phyloP scores from a whole-genome alignment of 345 rosid species.

The Salix koriyanagi region DNA sequence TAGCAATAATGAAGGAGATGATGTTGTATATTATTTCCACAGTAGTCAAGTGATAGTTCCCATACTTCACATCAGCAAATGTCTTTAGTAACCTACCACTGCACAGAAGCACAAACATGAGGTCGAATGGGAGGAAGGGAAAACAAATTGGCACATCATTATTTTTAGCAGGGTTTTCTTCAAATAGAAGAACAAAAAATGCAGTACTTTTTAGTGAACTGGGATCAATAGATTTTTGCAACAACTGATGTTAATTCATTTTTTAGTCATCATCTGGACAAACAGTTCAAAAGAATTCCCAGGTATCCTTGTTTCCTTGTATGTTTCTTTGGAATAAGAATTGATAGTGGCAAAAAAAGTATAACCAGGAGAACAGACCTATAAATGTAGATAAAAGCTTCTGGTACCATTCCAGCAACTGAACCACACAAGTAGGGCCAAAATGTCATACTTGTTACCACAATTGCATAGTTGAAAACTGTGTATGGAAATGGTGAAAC shows the following conservation, averaged over 20 bases:
- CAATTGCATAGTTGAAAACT: conserved; percentile 88
- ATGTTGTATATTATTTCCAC: conserved; percentile 25
- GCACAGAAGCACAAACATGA: conserved; percentile 23
- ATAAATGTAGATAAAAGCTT: conserved; percentile 92
- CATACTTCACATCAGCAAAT: conserved; percentile 22
- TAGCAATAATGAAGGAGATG: conserved; percentile 19
- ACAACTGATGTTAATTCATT: too few species aligned
- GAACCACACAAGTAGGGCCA: conserved; percentile 93
- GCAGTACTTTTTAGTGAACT: too few species aligned
- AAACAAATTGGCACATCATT: neutral
- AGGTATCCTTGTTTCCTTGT: neutral
- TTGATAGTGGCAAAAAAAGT: neutral
- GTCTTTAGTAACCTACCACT: conserved; percentile 41
- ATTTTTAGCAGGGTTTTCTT: too few species aligned
- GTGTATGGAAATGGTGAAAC: conserved; percentile 98
- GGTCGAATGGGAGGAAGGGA: neutral
- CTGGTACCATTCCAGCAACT: conserved; percentile 90
- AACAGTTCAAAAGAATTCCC: neutral
- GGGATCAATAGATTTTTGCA: too few species aligned
- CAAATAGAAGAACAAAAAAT: too few species aligned
- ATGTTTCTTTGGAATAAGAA: neutral
- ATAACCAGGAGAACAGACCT: conserved; percentile 41
- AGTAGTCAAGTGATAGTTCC: conserved; percentile 23
- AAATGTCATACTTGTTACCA: conserved; percentile 76
- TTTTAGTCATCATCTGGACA: too few species aligned